phyloP scores from a whole-genome alignment of 768 basidiomycete species.

The Phylloporus sp. region DNA sequence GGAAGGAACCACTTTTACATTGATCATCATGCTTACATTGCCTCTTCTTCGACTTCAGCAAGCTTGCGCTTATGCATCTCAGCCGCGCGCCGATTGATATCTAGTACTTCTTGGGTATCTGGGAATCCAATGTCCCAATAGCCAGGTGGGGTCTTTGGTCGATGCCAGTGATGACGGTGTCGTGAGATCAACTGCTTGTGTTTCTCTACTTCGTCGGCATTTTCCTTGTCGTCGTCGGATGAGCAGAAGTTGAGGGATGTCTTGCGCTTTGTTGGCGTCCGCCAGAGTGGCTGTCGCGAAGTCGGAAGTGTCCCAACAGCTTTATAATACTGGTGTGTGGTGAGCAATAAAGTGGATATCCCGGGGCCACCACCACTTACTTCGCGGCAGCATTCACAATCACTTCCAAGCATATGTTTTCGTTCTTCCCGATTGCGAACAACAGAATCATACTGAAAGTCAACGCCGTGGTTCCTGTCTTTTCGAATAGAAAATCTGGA shows the following conservation, averaged over 20 bases:
- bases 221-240: slow-evolving; percentile 25
- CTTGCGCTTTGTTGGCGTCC: slow-evolving; percentile 47
- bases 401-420: slow-evolving; percentile 61
- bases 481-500: slow-evolving; percentile 63
- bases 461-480: slow-evolving; percentile 55
- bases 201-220: slow-evolving; percentile 34
- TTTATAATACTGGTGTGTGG: slow-evolving; percentile 81
- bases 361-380: slow-evolving; percentile 37
- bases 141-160: slow-evolving; percentile 71
- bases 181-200: slow-evolving; percentile 70
- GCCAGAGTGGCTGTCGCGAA: slow-evolving; percentile 69
- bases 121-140: slow-evolving; percentile 94
- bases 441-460: slow-evolving; percentile 71
- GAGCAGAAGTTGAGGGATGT: neutral
- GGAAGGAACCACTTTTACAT: neutral
- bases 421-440: slow-evolving; percentile 64
- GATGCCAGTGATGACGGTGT: slow-evolving; percentile 67
- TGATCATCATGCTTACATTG: slow-evolving; percentile 36
- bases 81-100: slow-evolving; percentile 69
- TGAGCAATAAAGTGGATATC: too few species aligned
- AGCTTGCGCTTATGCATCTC: slow-evolving; percentile 69
- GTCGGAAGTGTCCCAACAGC: slow-evolving; percentile 70
- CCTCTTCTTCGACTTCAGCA: slow-evolving; percentile 54
- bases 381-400: slow-evolving; percentile 79
- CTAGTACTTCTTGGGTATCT: slow-evolving; percentile 69